Conservation (phyloP, 768 basidiomycete genomes). For the Hypsizygus marmoreus region DNA sequence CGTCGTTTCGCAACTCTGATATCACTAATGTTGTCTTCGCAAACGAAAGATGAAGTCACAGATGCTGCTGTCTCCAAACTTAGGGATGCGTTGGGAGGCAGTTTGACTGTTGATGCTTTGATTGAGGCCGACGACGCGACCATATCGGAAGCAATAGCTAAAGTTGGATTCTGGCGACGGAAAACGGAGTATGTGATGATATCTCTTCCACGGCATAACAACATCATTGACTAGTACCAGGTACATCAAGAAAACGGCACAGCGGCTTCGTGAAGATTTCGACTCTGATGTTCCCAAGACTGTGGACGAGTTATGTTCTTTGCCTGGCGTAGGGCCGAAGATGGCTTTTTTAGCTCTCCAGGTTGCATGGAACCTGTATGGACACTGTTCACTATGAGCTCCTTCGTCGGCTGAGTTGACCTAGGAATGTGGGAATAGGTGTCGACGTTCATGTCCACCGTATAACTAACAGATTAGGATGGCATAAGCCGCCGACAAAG, state of each 20-base stretch:
- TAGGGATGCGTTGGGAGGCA: conserved; percentile 72
- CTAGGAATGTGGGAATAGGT: conserved; percentile 88
- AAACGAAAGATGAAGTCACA: conserved; percentile 92
- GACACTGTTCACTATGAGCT: not conserved
- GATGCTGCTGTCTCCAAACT: conserved; percentile 78
- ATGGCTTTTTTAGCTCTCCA: conserved; percentile 91
- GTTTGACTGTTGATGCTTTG: conserved; percentile 73
- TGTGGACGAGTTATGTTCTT: conserved; percentile 81
- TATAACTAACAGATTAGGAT: conserved; percentile 90
- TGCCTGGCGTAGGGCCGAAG: conserved; percentile 94
- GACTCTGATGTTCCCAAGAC: conserved; percentile 87
- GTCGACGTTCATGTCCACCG: conserved; percentile 97
- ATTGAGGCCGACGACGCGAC: conserved; percentile 58
- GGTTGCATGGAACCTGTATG: conserved; percentile 81
- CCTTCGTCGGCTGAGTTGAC: not conserved
- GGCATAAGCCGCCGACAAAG: conserved; percentile 86
- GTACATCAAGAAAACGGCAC: conserved; percentile 75
- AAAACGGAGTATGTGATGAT: conserved; percentile 69
- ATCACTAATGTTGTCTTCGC: conserved; percentile 93
- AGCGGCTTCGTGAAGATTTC: conserved; percentile 68
- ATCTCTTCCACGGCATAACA: not conserved
- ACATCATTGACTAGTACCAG: conserved; percentile 37
- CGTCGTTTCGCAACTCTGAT: conserved; percentile 83
- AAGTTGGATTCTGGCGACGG: conserved; percentile 91
- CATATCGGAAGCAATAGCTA: conserved; percentile 78